These are phyloP conservation scores for Cercospora brassicicola DNA, from an alignment of 2,329 filamentous ascomycete genomes.

Conservation along the genomic window DNA sequence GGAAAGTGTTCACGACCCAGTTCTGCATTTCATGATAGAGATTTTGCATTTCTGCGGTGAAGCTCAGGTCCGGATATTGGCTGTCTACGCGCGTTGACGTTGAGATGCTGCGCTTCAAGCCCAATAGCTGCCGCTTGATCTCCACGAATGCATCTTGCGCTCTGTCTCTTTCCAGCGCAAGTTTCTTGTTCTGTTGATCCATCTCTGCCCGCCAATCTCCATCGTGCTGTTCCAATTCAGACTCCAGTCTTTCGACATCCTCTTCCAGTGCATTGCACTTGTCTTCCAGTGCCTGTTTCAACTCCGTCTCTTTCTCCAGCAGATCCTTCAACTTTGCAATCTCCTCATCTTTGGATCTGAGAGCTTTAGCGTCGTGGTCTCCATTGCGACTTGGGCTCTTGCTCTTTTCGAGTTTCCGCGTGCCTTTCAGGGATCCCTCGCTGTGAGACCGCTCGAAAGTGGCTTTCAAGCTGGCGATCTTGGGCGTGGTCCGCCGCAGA, in stretches of 20 bases:
- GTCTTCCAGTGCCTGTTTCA: slow-evolving; percentile 28
- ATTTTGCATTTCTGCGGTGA: slow-evolving; percentile 60
- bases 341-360: slow-evolving; percentile 24
- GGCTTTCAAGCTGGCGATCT: slow-evolving; percentile 35
- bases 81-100: slow-evolving; percentile 62
- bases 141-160: slow-evolving; percentile 24
- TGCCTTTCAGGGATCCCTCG: slow-evolving; percentile 3
- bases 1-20: slow-evolving; percentile 70
- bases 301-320: slow-evolving; percentile 28
- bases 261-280: slow-evolving; percentile 24
- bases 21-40: slow-evolving; percentile 70
- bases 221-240: slow-evolving; percentile 19
- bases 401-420: slow-evolving; percentile 21
- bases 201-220: slow-evolving; percentile 20
- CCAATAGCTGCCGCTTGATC: slow-evolving; percentile 58
- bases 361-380: slow-evolving; percentile 18
- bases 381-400: slow-evolving; percentile 18
- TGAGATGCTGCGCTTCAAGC: slow-evolving; percentile 71
- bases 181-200: slow-evolving; percentile 11
- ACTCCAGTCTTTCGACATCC: slow-evolving; percentile 21
- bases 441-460: slow-evolving; percentile 32
- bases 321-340: slow-evolving; percentile 25
- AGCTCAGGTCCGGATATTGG: slow-evolving; percentile 65
- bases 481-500: slow-evolving; percentile 29
- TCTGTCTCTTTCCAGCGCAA: slow-evolving; percentile 17